Evolutionary conservation across 345 rosid species (phyloP).

Genomic region (Lepidium sativum): DNA sequence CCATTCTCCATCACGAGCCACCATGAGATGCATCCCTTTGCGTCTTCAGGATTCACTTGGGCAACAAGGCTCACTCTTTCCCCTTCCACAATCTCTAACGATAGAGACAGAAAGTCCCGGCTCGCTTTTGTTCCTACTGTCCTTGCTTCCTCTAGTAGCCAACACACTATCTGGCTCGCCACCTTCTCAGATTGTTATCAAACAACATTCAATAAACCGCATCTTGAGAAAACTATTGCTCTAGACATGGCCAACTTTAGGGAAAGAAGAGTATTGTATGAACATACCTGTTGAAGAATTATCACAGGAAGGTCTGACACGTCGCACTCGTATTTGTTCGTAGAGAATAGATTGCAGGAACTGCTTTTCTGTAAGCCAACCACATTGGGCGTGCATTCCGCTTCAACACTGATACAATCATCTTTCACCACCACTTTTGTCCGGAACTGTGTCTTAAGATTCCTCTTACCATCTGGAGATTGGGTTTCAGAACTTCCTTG

Average conservation of each 20-base stretch:
- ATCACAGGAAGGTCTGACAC: conserved; percentile 66
- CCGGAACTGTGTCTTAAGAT: conserved; percentile 63
- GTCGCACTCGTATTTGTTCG: conserved; percentile 75
- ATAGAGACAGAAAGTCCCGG: conserved; percentile 60
- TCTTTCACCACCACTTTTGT: conserved; percentile 72
- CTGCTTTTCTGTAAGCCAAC: conserved; percentile 60
- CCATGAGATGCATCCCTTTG: conserved; percentile 75
- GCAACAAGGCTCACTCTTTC: conserved; percentile 78
- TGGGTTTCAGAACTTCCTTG: conserved; percentile 31
- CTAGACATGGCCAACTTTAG: background rate
- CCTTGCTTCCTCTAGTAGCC: conserved; percentile 90
- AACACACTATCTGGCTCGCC: conserved; percentile 88
- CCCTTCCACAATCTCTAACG: conserved; percentile 79
- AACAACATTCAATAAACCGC: background rate
- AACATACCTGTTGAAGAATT: conserved; percentile 82
- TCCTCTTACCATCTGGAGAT: conserved; percentile 37
- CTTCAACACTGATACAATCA: conserved; percentile 67
- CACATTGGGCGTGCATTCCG: conserved; percentile 86
- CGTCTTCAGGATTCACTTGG: conserved; percentile 70
- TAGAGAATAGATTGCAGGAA: conserved; percentile 51
- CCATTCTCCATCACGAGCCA: conserved; percentile 86
- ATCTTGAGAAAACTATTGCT: background rate
- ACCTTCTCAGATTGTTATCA: conserved; percentile 31
- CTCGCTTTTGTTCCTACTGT: conserved; percentile 70
- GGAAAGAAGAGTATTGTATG: background rate